Evolutionary conservation across 2,329 filamentous ascomycete genomes (phyloP), one percentile per base, ranked within the genome.

Genomic region (Domatiomyces globalis): DNA sequence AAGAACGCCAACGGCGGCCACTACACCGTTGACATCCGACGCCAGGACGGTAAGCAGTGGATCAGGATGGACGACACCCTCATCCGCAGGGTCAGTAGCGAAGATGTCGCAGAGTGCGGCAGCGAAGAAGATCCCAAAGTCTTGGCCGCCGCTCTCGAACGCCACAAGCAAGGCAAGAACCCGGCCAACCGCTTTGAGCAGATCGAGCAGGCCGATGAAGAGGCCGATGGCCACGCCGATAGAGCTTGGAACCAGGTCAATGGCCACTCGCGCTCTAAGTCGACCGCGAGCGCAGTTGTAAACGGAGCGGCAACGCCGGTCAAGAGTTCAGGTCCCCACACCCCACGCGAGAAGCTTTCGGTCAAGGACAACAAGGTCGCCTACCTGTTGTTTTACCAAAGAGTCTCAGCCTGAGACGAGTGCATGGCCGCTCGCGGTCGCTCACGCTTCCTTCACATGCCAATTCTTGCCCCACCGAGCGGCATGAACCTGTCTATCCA

Each of bases 1-100:
- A 95, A 94, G 73, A 94, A 94, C 61, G 92, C 92, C 36, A 94
- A 85, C 57, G 89, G 87, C 49, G 92, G 92, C 2, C 92, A 98
- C 67, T 98, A 98, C 68, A 98, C 92, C 1, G 90, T 94, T n/a
- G 92, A 98, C 66, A 84, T 95, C 43, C 81, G 89, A 52, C 84
- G 92, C 49, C 90, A 96, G 67, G 92, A 98, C 64, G 87, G 84
- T n/a, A 80, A 80, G 19, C 89, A 95, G 67, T 98, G 92, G 92
- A 85, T 98, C 51, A 85, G 90, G 50, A 80, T 98, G 59, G 92
- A 98, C 62, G 92, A 98, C 65, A 98, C 92, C 0, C 72, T 87
- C 54, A 88, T 98, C 57, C 81, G 85, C 55, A 84, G 88, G 43
- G 81, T 98, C 36, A 79, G 84, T 50, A 83, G 83, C 56, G 86